Base-by-base conservation (phyloP, 2,329 filamentous ascomycete genomes). In the Byssochlamys sp. region DNA sequence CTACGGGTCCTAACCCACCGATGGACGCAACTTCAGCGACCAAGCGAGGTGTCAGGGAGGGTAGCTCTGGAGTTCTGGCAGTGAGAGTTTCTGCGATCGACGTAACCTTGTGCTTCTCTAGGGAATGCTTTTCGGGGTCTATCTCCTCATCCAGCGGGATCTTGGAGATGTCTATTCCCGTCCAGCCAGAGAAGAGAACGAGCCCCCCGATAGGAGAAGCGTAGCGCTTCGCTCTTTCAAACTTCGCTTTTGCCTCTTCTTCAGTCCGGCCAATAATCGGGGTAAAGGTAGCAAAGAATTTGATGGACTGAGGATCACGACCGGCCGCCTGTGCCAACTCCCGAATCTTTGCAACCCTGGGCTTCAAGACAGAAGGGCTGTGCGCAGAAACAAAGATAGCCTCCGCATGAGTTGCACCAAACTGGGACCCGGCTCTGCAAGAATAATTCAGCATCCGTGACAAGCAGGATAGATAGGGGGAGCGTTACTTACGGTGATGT, bases 311-410 rank as follows among this genome's bases (percentile, higher is more conserved):
- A 7, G 82, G 82, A 62, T 85, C 82, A 1, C 83, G 77, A 0
- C 83, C 82, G 24, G 76, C 69, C 11, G 74, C 70, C 1, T 74
- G 73, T 0, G 81, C 82, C 4, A 81, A 71, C 19, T 77, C 70
- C 1, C 83, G 76, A 57, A 84, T 84, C 14, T 76, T 77, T 39
- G 76, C 72, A 33, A 85, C 73, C 55, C 81, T 81, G 1, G 79
- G 78, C 1, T 71, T 68, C 3, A 84, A 69, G 0, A 81, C 69
- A 2, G 69, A 60, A 0, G 81, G 78, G 0, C 77, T 80, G 63
- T 83, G 81, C 0, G 77, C 77, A 0, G 80, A 80, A 2, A 85
- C 80, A 59, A 85, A 85, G 52, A 84, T 81, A 1, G 79, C 82
- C 69, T 85, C 83, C 1, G 82, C 83, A 58, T 85, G 82, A 0